Percentiles rank a stretch among this genome's conserved stretches.
phyloP scores from a whole-genome alignment of 2,329 filamentous ascomycete species.

The Arthrobotrys megalospora region DNA sequence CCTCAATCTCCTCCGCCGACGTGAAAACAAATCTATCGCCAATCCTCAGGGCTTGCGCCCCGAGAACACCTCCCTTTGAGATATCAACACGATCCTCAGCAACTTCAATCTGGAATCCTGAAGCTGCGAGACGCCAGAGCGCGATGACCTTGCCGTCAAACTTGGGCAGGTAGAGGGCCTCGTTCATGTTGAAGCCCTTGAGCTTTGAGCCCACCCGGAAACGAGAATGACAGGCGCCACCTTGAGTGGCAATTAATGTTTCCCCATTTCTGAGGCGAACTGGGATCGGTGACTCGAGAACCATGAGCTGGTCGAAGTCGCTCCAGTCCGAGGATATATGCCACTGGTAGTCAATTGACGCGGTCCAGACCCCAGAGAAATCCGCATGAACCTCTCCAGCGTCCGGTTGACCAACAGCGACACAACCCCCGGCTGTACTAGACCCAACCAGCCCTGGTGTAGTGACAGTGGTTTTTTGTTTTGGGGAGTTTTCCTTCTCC shows the following conservation, averaged over 20 bases:
- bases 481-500: conserved; percentile 37
- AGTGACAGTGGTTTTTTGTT: conserved; percentile 19
- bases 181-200: conserved; percentile 6
- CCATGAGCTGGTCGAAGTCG: conserved; percentile 37
- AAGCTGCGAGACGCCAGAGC: neutral
- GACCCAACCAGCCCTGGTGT: neutral
- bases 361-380: conserved; percentile 28
- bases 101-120: conserved; percentile 22
- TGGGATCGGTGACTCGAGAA: conserved; percentile 9
- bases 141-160: conserved; percentile 46
- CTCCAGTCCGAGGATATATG: conserved; percentile 39
- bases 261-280: conserved; percentile 38
- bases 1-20: conserved; percentile 25
- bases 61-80: neutral
- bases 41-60: conserved; percentile 31
- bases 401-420: neutral
- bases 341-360: conserved; percentile 36
- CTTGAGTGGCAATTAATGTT: conserved; percentile 19
- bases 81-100: conserved; percentile 9
- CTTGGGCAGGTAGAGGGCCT: conserved; percentile 28
- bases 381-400: conserved; percentile 16
- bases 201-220: conserved; percentile 3
- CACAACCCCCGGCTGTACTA: neutral
- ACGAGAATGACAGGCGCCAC: conserved; percentile 1
- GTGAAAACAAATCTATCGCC: conserved; percentile 41